Evolutionary conservation across 2,329 filamentous ascomycete species (phyloP), one percentile per base, ranked within the genome.

Genomic region (Blumeriella jaapii): DNA sequence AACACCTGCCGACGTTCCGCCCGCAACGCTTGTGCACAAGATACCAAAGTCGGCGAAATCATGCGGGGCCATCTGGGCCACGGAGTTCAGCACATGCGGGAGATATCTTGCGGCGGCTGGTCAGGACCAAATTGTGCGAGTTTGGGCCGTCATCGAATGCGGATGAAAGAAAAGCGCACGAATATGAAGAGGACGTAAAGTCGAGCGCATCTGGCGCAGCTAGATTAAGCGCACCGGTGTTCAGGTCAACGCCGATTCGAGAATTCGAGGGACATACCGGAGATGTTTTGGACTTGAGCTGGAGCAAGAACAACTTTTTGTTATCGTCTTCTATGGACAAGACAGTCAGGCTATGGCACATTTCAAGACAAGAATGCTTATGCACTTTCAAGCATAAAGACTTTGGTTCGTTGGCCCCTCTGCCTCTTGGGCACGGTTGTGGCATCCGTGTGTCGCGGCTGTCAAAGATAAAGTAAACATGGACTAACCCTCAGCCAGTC

Each of bases 261-360:
- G 82, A 94, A 53, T 95, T 91, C 46, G 63, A 71, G 35, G 87
- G 86, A 4, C 91, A 98, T 55, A 79, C 74, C 0, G 78, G 81
- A 11, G 87, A 93, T 48, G 76, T 98, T 5, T 62, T 98, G 45
- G 89, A 94, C 55, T 59, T 98, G 40, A 93, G 84, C 56, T 98
- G 91, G 91, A 96, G 89, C 63, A 98, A 96, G 67, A 98, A 98
- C 60, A 94, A 93, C 57, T 98, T 98, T 49, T 60, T 98, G 17
- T 67, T 98, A 11, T 95, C 89, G 3, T 93, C 87, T 0, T 94
- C 87, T 0, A 95, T 96, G 86, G 91, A 98, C 57, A 95, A 95
- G 63, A 94, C 87, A 0, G 91, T 98, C 9, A 74, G 85, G 10
- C 60, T 98, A 30, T 98, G 91, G 89, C 91, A 98, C 59, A 69